These are phyloP conservation scores for Fusarium beomiforme DNA, from an alignment of 2,329 filamentous ascomycete genomes.

Conservation along the genomic window DNA sequence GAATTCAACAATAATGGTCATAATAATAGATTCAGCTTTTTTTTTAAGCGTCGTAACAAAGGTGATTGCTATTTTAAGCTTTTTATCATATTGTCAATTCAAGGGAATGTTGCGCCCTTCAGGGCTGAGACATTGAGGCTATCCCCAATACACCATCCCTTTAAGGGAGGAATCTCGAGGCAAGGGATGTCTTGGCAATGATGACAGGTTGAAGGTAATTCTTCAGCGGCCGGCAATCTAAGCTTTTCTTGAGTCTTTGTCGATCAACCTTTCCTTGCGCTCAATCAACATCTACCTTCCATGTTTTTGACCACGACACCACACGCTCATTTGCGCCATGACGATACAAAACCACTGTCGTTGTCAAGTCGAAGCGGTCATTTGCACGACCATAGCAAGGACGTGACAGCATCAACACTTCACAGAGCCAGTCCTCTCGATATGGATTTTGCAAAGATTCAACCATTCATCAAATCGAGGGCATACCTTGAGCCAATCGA, in stretches of 20 bases:
- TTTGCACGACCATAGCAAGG: background rate
- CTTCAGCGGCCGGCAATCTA: background rate
- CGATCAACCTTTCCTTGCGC: background rate
- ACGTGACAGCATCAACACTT: conserved; percentile 23
- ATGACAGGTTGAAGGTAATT: background rate
- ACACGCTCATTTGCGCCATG: background rate
- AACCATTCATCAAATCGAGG: background rate
- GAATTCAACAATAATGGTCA: too few species aligned
- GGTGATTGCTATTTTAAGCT: background rate
- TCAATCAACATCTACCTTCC: background rate
- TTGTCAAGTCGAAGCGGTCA: background rate
- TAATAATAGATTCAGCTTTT: too few species aligned
- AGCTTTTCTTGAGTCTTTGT: background rate
- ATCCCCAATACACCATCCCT: background rate
- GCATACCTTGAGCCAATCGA: background rate
- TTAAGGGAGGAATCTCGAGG: background rate
- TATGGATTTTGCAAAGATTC: conserved; percentile 16
- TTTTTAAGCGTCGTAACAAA: background rate
- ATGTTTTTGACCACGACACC: conserved; percentile 2
- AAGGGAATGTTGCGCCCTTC: background rate
- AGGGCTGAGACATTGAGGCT: background rate
- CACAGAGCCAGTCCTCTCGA: conserved; percentile 26
- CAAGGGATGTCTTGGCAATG: background rate
- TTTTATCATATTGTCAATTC: background rate
- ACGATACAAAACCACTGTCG: background rate